A percentile compares a stretch with the other conserved stretches of the same genome.
These are phyloP conservation scores for Croton setiger DNA, from an alignment of 441 rosid species.

Conservation along the genomic window DNA sequence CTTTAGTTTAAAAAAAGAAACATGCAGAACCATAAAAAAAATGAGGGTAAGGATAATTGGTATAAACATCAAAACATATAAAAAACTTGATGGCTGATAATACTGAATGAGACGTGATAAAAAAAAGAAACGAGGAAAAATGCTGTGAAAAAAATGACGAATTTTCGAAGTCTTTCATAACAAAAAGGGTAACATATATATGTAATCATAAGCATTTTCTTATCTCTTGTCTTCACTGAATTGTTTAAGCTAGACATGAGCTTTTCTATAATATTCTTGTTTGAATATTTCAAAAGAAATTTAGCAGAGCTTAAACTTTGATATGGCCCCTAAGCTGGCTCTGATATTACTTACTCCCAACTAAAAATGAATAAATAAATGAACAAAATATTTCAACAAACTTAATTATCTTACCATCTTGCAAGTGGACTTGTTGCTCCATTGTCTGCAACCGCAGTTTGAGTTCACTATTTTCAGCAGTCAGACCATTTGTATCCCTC, in stretches of 20 bases:
- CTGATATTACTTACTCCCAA: slow-evolving; percentile 1
- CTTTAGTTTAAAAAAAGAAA: no score
- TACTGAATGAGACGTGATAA: no score
- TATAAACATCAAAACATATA: no score
- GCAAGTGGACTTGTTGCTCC: slow-evolving; percentile 98
- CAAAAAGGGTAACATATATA: no score
- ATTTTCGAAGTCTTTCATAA: no score
- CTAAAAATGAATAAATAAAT: not conserved
- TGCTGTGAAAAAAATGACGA: no score
- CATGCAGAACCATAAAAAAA: no score
- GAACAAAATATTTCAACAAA: not conserved
- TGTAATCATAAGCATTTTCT: not conserved
- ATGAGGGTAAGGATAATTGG: no score
- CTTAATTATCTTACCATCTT: slow-evolving; percentile 66
- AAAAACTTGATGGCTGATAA: no score
- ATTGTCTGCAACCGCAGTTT: slow-evolving; percentile 90
- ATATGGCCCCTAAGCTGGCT: not conserved
- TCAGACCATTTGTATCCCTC: slow-evolving; percentile 97
- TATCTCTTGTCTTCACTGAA: not conserved
- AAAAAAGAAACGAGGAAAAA: no score
- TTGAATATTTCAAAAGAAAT: not conserved
- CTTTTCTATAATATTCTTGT: not conserved
- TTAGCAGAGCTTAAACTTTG: not conserved
- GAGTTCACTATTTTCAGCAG: slow-evolving; percentile 86
- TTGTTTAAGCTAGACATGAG: not conserved